A percentile compares a stretch with the other conserved stretches of the same genome.
Evolutionary conservation across 768 basidiomycete species (phyloP).

Genomic region (Phylloporus rhodoxanthus): DNA sequence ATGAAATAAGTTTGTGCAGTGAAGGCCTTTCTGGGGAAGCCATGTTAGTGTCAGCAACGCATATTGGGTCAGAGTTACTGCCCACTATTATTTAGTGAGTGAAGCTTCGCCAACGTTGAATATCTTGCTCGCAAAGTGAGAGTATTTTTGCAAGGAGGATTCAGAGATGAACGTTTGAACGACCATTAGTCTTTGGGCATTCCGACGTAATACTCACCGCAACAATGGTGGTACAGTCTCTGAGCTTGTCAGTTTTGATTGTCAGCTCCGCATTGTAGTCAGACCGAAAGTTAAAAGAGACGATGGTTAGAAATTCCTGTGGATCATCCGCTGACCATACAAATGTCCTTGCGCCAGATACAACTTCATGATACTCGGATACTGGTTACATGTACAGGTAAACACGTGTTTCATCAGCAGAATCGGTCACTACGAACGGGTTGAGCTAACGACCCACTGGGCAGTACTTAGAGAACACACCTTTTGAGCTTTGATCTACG

Average conservation of each 20-base stretch:
- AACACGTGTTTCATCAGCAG: conserved; percentile 27
- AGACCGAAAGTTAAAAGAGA: not conserved
- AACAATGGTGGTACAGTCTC: not conserved
- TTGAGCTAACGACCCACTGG: conserved; percentile 3
- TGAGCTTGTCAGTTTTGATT: not conserved
- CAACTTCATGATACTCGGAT: not conserved
- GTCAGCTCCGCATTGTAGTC: not conserved
- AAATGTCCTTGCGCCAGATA: not conserved
- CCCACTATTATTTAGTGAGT: too few relatives aligned
- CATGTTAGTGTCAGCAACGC: too few relatives aligned
- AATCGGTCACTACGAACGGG: conserved; percentile 38
- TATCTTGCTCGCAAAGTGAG: too few relatives aligned
- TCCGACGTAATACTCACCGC: not conserved
- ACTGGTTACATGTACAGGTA: conserved; percentile 11
- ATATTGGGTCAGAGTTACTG: too few relatives aligned
- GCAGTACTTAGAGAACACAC: conserved; percentile 31
- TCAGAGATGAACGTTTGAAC: not conserved
- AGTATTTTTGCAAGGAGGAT: not conserved
- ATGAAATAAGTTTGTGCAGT: not conserved
- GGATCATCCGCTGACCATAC: not conserved
- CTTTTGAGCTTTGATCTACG: conserved; percentile 81
- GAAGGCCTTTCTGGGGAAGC: too few relatives aligned
- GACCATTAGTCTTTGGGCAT: not conserved
- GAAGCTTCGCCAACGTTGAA: too few relatives aligned
- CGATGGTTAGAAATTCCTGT: not conserved